Conservation (phyloP, 495 filamentous ascomycete species). For the Aspergillus leporis region DNA sequence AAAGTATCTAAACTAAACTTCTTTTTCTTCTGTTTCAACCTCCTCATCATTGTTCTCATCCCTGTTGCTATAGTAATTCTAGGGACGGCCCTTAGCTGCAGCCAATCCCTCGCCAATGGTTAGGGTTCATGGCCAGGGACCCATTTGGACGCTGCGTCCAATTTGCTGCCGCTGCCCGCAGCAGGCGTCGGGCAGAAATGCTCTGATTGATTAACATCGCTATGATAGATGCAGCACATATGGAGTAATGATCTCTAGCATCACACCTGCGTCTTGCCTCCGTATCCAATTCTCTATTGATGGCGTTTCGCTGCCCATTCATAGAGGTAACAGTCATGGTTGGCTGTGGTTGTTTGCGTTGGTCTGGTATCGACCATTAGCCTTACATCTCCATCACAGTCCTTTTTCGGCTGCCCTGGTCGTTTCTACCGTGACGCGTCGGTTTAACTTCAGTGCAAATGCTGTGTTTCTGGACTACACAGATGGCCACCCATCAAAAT, state of each 20-base stretch:
- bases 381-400: slow-evolving; percentile 5
- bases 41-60: background rate
- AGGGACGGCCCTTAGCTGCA: slow-evolving; percentile 3
- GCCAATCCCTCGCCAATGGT: background rate
- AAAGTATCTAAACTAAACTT: background rate
- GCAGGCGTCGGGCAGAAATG: slow-evolving; percentile 44
- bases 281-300: slow-evolving; percentile 5
- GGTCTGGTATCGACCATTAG: slow-evolving; percentile 12
- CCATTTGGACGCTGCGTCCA: slow-evolving; percentile 28
- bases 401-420: background rate
- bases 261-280: background rate
- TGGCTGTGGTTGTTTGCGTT: slow-evolving; percentile 7
- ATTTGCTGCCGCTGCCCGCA: slow-evolving; percentile 35
- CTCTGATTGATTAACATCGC: slow-evolving; percentile 9
- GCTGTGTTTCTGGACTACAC: slow-evolving; percentile 1
- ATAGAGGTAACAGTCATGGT: background rate
- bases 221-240: slow-evolving; percentile 4
- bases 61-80: slow-evolving; percentile 14
- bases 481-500: background rate
- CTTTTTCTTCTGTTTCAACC: slow-evolving; percentile 2
- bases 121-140: slow-evolving; percentile 9
- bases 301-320: slow-evolving; percentile 8
- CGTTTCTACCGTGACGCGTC: slow-evolving; percentile 5
- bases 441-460: slow-evolving; percentile 1
- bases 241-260: background rate